Conservation (phyloP, 73 alveolate genomes). For the Paramecium pentaurelia region DNA sequence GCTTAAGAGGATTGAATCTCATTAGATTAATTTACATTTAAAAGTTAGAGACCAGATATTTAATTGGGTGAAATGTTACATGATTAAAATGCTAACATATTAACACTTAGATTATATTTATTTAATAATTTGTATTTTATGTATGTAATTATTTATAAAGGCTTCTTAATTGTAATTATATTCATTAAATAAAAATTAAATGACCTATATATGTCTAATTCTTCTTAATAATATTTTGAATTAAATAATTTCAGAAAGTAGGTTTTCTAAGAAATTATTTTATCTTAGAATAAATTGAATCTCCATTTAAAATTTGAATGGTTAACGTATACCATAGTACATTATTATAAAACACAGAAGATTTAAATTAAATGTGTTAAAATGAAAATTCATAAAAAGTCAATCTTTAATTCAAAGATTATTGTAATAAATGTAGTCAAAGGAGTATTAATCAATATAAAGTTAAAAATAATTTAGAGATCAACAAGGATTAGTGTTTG, state of each 20-base stretch:
- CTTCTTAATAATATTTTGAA: background rate
- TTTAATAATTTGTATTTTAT: background rate
- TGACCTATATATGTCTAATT: background rate
- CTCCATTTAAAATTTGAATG: background rate
- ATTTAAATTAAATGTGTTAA: background rate
- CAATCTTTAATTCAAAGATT: background rate
- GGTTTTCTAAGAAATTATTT: background rate
- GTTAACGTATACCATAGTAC: background rate
- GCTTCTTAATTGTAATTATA: background rate
- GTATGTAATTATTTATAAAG: background rate
- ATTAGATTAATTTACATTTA: background rate
- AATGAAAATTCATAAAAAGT: background rate
- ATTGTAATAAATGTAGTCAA: background rate
- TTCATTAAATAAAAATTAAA: background rate
- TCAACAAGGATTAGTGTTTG: background rate
- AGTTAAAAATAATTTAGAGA: background rate
- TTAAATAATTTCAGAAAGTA: background rate
- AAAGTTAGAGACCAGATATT: background rate
- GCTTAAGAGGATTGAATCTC: background rate
- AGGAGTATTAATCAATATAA: background rate
- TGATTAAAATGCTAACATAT: background rate
- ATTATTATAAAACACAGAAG: background rate
- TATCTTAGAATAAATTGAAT: background rate
- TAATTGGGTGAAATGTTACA: background rate
- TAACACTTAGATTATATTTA: background rate